These are phyloP conservation scores for Paramecium sonneborni DNA, from an alignment of 73 alveolate genomes.

Conservation along the genomic window DNA sequence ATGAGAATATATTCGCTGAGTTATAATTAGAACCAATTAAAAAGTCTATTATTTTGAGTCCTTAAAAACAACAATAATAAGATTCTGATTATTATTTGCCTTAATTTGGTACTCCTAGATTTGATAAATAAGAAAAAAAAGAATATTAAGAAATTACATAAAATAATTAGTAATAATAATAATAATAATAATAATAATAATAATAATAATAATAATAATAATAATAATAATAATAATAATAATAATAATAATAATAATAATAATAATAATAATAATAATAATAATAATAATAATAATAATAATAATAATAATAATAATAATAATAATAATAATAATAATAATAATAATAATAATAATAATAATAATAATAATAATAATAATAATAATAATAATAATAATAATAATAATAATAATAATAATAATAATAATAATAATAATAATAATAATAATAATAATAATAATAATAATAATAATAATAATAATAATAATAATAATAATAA, in stretches of 20 bases:
- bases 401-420: neutral
- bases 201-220: neutral
- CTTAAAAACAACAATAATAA: neutral
- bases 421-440: neutral
- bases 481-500: neutral
- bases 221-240: neutral
- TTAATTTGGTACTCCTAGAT: conserved; percentile 40
- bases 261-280: neutral
- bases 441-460: neutral
- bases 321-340: neutral
- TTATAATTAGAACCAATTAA: neutral
- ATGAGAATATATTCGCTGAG: conserved; percentile 32
- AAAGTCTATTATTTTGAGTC: neutral
- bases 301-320: neutral
- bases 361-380: neutral
- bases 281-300: neutral
- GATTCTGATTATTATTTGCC: conserved; percentile 34
- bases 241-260: neutral
- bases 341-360: neutral
- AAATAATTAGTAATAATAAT: neutral
- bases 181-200: neutral
- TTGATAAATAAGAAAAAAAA: neutral
- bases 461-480: neutral
- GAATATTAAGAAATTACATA: neutral
- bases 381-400: neutral